Conservation (phyloP, 2,329 filamentous ascomycete species). For the Exserohilum turcica region DNA sequence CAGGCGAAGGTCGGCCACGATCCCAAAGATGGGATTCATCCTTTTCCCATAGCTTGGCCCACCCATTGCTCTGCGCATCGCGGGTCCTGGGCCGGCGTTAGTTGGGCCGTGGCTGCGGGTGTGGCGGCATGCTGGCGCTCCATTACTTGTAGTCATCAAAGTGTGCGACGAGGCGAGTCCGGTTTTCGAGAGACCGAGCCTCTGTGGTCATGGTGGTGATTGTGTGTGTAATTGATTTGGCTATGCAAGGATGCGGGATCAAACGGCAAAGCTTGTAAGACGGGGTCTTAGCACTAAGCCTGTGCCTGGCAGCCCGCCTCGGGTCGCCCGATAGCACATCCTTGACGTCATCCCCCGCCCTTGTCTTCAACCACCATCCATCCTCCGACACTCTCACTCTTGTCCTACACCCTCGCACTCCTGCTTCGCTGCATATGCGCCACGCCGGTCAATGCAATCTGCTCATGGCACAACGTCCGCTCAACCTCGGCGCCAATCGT, state of each 20-base stretch:
- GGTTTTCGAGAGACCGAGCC: conserved; percentile 13
- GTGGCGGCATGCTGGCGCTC: not conserved
- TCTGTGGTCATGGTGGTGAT: conserved; percentile 15
- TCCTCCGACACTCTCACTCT: too few relatives aligned
- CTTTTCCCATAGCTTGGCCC: conserved; percentile 60
- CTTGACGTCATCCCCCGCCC: conserved; percentile 12
- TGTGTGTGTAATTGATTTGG: too few relatives aligned
- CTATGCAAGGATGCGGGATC: conserved; percentile 6
- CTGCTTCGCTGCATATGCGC: not conserved
- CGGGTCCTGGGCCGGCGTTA: conserved; percentile 11
- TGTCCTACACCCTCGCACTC: too few relatives aligned
- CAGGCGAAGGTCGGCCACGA: conserved; percentile 58
- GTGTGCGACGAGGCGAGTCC: conserved; percentile 16
- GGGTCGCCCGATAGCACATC: conserved; percentile 3
- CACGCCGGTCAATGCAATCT: not conserved
- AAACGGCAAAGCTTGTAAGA: conserved; percentile 3
- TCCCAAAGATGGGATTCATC: conserved; percentile 61
- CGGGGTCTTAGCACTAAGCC: not conserved
- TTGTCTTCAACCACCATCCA: not conserved
- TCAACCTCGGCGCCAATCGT: too few relatives aligned
- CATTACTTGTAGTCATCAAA: conserved; percentile 19
- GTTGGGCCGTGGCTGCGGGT: not conserved
- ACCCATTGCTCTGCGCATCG: conserved; percentile 39
- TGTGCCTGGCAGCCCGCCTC: conserved; percentile 1
- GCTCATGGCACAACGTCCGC: too few relatives aligned